Conservation (phyloP, 129 eudicot genomes). For the Lactuca sativa region DNA sequence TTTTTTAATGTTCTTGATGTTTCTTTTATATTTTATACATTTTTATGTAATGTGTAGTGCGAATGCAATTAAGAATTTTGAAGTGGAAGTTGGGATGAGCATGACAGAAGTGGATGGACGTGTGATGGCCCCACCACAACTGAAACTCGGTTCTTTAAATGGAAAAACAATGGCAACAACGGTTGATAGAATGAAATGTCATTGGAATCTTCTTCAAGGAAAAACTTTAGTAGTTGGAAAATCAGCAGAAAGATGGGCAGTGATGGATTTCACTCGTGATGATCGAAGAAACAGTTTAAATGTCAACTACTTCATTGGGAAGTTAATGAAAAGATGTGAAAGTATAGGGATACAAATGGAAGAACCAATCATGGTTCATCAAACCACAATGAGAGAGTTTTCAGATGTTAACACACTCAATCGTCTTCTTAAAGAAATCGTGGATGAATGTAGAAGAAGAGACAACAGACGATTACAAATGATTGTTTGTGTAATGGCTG, state of each 20-base stretch:
- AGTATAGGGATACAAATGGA: constrained; percentile 48
- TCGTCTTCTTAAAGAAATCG: constrained; percentile 20
- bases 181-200: constrained; percentile 55
- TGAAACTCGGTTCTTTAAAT: constrained; percentile 44
- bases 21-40: too few relatives aligned
- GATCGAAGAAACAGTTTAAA: background rate
- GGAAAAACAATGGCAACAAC: constrained; percentile 18
- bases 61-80: constrained; percentile 43
- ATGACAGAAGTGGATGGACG: constrained; percentile 73
- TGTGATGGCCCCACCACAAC: constrained; percentile 54
- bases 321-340: constrained; percentile 34
- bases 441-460: constrained; percentile 10
- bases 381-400: constrained; percentile 26
- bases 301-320: background rate
- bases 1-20: too few relatives aligned
- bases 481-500: constrained; percentile 57
- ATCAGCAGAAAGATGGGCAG: constrained; percentile 47
- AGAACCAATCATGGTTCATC: constrained; percentile 28
- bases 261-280: constrained; percentile 2
- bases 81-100: constrained; percentile 39
- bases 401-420: constrained; percentile 20
- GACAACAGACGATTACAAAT: background rate
- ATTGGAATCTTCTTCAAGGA: constrained; percentile 63
- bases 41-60: constrained; percentile 35
- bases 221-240: constrained; percentile 51